Base-by-base conservation (phyloP, 140 eudicot genomes). In the Cichorium intybus region DNA sequence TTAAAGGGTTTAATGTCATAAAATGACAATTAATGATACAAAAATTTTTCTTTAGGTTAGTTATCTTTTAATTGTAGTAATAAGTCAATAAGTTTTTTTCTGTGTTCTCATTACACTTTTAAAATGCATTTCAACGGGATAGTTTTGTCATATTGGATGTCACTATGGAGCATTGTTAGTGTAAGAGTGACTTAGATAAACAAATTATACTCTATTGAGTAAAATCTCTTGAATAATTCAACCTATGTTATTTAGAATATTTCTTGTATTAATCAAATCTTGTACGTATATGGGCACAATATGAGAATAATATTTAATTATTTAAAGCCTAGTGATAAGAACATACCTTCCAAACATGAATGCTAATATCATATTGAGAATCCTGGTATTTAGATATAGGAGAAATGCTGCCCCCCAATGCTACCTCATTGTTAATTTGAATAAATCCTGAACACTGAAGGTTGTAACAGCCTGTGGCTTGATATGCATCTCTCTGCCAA, bases 391-490 rank as follows among this genome's bases (percentile, higher is more conserved):
- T 77, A 58, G 99, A 93, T 24, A 93, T 63, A 17, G 97, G 99
- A 71, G 74, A 82, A 7, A 94, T 89, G 83, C 95, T 88, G 79
- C 95, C 99, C 81, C 99, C 99, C 94, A 94, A 75, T 46, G 97
- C 95, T 81, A 94, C 82, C 61, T 86, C 87, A 82, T 79, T 84
- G 72, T 89, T 94, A 69, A 89, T 84, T 77, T 94, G 99, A 60
- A 94, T 66, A 74, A 94, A 94, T 59, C 99, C 99, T 27, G 95
- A 86, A 79, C 99, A 94, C 15, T 84, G 90, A 73, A 92, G 80
- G 81, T 92, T 92, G 86, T 92, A 92, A 83, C 98, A 92, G 17
- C 98, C 98, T 46, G 99, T 93, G 82, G 94, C 90, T 74, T 94
- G 87, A 82, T 94, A 94, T 18, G 95, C 94, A 78, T 94, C 97